Percentiles rank a stretch among this genome's conserved stretches.
phyloP scores from a whole-genome alignment of 2,329 filamentous ascomycete species.

The Colletotrichum sp. region DNA sequence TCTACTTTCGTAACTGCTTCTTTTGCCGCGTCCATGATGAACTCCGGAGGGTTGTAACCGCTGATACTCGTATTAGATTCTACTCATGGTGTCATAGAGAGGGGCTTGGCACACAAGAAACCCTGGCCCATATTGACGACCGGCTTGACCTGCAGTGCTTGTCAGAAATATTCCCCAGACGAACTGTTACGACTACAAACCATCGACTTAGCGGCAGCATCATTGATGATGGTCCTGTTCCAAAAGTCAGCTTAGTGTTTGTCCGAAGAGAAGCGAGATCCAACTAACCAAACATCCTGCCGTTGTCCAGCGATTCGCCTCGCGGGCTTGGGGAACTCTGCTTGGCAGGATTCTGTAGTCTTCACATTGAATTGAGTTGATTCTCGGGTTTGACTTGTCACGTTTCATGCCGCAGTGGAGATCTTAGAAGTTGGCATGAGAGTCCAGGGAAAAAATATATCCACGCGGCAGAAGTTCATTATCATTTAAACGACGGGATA shows the following conservation, averaged over 20 bases:
- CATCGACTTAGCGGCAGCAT: conserved; percentile 56
- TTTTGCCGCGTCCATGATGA: conserved; percentile 92
- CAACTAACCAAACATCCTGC: conserved; percentile 57
- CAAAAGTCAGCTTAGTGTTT: too few relatives aligned
- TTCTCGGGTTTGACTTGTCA: too few relatives aligned
- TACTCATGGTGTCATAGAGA: too few relatives aligned
- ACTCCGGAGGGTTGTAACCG: conserved; percentile 92
- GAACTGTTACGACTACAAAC: conserved; percentile 49
- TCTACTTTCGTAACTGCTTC: conserved; percentile 87
- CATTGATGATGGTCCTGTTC: not conserved
- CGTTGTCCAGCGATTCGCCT: conserved; percentile 53
- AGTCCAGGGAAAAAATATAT: too few relatives aligned
- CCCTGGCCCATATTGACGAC: conserved; percentile 71
- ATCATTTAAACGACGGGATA: too few relatives aligned
- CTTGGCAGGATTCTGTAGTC: too few relatives aligned
- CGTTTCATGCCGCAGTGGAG: too few relatives aligned
- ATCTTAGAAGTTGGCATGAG: too few relatives aligned
- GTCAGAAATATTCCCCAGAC: conserved; percentile 53
- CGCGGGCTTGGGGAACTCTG: conserved; percentile 42
- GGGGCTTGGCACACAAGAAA: conserved; percentile 57
- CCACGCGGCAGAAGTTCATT: too few relatives aligned
- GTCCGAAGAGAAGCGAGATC: too few relatives aligned
- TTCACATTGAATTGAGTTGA: too few relatives aligned
- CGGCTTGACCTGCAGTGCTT: conserved; percentile 65
- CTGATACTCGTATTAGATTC: too few relatives aligned